Percentiles rank a stretch among this genome's conserved stretches.
These are phyloP conservation scores for Kalaharituber pfeilii DNA, from an alignment of 2,329 filamentous ascomycete species.

Conservation along the genomic window DNA sequence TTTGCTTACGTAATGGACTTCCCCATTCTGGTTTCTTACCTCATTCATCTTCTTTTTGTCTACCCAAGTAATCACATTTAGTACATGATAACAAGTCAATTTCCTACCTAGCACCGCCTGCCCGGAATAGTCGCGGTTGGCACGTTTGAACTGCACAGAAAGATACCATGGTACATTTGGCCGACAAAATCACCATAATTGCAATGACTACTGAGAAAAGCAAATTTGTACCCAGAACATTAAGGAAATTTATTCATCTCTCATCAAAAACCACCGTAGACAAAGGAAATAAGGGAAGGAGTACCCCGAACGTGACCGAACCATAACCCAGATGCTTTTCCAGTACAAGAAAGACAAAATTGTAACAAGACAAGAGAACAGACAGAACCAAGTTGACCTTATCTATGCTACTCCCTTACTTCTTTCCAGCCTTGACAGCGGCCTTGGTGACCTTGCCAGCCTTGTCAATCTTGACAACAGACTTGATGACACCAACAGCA, in stretches of 20 bases:
- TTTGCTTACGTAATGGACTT: too few relatives aligned
- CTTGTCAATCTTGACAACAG: conserved; percentile 46
- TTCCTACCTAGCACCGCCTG: too few relatives aligned
- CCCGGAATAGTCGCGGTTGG: too few relatives aligned
- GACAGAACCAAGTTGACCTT: background rate
- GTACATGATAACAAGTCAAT: too few relatives aligned
- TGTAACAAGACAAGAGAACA: background rate
- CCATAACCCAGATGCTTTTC: background rate
- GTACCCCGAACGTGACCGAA: background rate
- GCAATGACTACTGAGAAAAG: background rate
- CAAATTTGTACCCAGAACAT: conserved; percentile 1
- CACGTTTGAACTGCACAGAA: too few relatives aligned
- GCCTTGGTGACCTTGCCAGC: conserved; percentile 29
- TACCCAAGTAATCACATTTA: too few relatives aligned
- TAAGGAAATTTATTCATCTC: conserved; percentile 1
- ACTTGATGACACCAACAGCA: conserved; percentile 90
- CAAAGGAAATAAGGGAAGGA: background rate
- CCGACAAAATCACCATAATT: background rate
- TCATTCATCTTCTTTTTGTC: too few relatives aligned
- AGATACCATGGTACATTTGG: too few relatives aligned
- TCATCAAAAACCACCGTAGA: background rate
- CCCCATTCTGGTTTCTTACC: too few relatives aligned
- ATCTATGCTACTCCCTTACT: conserved; percentile 20
- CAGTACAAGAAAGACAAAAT: conserved; percentile 1
- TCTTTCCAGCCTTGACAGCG: conserved; percentile 29